phyloP scores from a whole-genome alignment of 495 filamentous ascomycete species.

The Podospora comata region DNA sequence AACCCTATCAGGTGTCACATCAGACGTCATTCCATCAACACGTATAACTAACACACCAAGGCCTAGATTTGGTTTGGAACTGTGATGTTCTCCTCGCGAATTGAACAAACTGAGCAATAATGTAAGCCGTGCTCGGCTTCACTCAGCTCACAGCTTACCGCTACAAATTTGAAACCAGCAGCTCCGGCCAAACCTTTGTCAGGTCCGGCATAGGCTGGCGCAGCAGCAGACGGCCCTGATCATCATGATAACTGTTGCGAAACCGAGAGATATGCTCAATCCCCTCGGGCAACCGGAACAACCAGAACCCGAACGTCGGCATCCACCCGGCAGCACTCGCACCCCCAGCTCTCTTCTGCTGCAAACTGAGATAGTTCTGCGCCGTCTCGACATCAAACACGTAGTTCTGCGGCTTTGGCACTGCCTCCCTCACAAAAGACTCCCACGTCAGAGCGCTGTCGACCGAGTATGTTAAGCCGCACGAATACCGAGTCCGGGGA shows the following conservation, averaged over 20 bases:
- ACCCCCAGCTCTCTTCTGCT: background rate
- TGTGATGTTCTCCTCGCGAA: too few relatives aligned
- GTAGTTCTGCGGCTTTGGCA: background rate
- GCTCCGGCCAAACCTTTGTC: background rate
- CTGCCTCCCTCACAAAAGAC: background rate
- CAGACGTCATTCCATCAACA: too few relatives aligned
- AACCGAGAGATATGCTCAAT: background rate
- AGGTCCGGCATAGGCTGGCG: background rate
- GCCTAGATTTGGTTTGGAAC: too few relatives aligned
- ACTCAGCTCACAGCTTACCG: too few relatives aligned
- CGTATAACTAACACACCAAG: too few relatives aligned
- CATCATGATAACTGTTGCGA: background rate
- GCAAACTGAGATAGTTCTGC: background rate
- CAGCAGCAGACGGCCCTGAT: background rate
- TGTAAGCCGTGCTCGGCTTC: too few relatives aligned
- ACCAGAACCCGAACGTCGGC: background rate
- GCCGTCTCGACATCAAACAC: background rate
- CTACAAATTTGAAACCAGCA: background rate
- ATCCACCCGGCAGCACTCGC: background rate
- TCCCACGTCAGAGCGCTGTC: background rate
- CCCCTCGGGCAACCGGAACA: background rate
- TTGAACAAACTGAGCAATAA: too few relatives aligned
- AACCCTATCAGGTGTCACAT: too few relatives aligned
- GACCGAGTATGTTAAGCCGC: background rate
- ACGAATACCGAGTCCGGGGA: background rate